Evolutionary conservation across 768 basidiomycete genomes (phyloP).

Genomic region (Mycena sanguinolenta): DNA sequence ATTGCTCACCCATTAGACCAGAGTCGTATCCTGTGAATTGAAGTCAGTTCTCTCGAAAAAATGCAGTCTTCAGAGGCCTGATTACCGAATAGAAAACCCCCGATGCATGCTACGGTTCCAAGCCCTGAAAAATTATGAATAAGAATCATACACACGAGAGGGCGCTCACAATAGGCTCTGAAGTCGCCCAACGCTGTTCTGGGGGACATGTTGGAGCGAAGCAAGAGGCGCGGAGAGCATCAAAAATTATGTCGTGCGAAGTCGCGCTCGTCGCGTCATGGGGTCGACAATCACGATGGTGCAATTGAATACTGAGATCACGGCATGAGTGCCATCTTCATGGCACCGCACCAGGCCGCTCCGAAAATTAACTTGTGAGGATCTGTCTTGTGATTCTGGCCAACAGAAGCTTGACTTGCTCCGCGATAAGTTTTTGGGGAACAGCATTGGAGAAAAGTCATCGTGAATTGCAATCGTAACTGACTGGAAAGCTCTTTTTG

Average conservation of each 20-base stretch:
- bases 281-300: not conserved
- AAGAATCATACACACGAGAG: not conserved
- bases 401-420: too few species aligned
- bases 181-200: slow-evolving; percentile 18
- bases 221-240: slow-evolving; percentile 4
- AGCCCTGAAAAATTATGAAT: not conserved
- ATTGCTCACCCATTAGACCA: slow-evolving; percentile 16
- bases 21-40: slow-evolving; percentile 13
- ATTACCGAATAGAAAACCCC: slow-evolving; percentile 23
- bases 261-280: slow-evolving; percentile 14
- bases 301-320: slow-evolving; percentile 12
- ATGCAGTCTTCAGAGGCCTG: not conserved
- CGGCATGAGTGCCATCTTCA: not conserved
- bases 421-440: too few species aligned
- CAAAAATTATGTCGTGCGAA: not conserved
- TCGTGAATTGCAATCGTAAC: too few species aligned
- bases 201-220: slow-evolving; percentile 17
- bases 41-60: not conserved
- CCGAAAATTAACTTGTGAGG: too few species aligned
- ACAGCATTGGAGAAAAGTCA: too few species aligned
- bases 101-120: slow-evolving; percentile 19
- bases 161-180: slow-evolving; percentile 18
- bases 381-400: too few species aligned
- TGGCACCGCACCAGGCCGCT: too few species aligned
- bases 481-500: too few species aligned